Evolutionary conservation across 2,329 filamentous ascomycete species (phyloP).

Genomic region (Graphium sp.): DNA sequence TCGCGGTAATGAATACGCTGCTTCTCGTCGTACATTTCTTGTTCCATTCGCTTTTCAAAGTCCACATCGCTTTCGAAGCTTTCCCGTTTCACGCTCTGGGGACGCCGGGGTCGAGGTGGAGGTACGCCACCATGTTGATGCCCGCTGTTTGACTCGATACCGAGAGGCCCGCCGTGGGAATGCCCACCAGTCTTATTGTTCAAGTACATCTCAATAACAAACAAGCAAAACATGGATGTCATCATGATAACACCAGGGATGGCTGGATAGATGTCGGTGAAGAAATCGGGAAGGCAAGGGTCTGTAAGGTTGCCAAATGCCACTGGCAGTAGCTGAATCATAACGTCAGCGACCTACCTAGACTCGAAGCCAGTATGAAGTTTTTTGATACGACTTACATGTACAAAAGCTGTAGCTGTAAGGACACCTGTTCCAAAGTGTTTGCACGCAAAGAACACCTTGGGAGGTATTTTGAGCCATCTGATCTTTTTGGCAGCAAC

Average conservation of each 20-base stretch:
- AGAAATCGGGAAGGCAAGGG: conserved; percentile 40
- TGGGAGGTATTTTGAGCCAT: conserved; percentile 38
- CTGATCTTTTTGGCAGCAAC: conserved; percentile 36
- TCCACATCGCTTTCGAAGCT: conserved; percentile 17
- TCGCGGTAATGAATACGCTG: conserved; percentile 7
- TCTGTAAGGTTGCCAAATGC: conserved; percentile 35
- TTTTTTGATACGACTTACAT: conserved; percentile 23
- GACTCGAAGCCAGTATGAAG: not conserved
- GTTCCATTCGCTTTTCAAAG: conserved; percentile 22
- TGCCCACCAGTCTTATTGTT: conserved; percentile 41
- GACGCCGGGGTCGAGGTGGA: conserved; percentile 14
- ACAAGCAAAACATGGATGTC: conserved; percentile 41
- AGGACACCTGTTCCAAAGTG: conserved; percentile 57
- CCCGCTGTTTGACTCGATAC: conserved; percentile 8
- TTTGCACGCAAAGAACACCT: conserved; percentile 44
- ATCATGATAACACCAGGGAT: conserved; percentile 51
- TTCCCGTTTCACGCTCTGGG: conserved; percentile 9
- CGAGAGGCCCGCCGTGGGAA: conserved; percentile 38
- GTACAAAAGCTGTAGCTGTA: conserved; percentile 57
- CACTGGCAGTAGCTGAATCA: conserved; percentile 39
- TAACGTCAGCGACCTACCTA: conserved; percentile 4
- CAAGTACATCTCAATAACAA: conserved; percentile 45
- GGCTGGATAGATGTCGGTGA: conserved; percentile 40
- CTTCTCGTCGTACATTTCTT: conserved; percentile 20
- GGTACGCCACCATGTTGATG: conserved; percentile 10